Base-by-base conservation (phyloP, 805 yeast genomes). In the Kuraishia molischiana region DNA sequence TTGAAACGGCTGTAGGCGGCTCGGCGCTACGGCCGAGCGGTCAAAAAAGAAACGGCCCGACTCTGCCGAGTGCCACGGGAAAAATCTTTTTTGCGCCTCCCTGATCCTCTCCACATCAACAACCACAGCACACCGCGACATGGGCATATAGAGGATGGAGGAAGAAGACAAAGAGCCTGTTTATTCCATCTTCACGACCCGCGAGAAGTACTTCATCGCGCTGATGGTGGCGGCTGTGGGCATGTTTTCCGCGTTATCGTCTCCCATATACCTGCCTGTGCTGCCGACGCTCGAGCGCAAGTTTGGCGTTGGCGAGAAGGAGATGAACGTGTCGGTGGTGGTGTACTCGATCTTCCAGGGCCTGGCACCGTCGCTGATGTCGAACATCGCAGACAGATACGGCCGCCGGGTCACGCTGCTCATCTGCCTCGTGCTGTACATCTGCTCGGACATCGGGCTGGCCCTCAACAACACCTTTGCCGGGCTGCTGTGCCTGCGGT, bases 261-360 rank as follows among this genome's bases (percentile, higher is more conserved):
- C 80, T 45, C 83, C 94, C 0, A 83, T 85, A 10, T 86, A 83
- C 52, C 80, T 83, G 57, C 95, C 95, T 0, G 85, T 86, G 0
- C 57, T 86, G 15, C 73, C 78, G 0, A 63, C 67, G 4, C 59
- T 87, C 6, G 73, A 77, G 36, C 44, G 54, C 1, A 56, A 74
- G 20, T 83, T 86, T 47, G 35, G 66, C 33, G 70, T 80, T 4
- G 49, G 75, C 2, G 73, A 74, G 34, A 79, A 75, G 38, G 58
- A 65, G 39, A 74, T 78, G 38, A 83, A 85, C 50, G 49, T 82
- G 13, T 74, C 94, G 1, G 80, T 87, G 26, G 87, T 86, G 1
- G 77, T 84, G 0, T 86, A 85, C 49, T 68, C 83, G 37, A 53
- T 84, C 11, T 69, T 81, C 39, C 96, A 86, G 58, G 95, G 94